Percentiles rank a stretch among this genome's conserved stretches.
Conservation (phyloP, 805 yeast species). For the Wickerhamiella slavikovae region DNA sequence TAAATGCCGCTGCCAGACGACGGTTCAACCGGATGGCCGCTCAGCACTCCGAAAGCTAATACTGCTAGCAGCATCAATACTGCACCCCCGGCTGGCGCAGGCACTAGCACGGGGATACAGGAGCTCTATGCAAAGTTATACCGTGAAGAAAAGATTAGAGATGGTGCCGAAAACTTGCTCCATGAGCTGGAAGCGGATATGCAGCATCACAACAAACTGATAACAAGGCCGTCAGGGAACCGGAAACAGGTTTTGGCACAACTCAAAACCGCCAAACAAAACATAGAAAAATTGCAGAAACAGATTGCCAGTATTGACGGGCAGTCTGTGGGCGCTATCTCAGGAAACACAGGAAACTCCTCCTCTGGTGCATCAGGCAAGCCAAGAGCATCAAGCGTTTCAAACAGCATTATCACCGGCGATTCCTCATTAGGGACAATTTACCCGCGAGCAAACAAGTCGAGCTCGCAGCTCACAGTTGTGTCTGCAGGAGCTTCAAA, state of each 20-base stretch:
- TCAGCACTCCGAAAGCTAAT: too few species aligned
- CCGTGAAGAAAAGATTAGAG: conserved; percentile 18
- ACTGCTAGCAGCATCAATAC: too few species aligned
- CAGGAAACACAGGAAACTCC: conserved; percentile 27
- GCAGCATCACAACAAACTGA: conserved; percentile 11
- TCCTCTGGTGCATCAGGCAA: conserved; percentile 27
- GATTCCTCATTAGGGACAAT: too few species aligned
- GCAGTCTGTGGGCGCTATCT: too few species aligned
- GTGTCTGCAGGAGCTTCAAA: too few species aligned
- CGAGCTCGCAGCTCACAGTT: too few species aligned
- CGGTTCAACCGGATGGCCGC: too few species aligned
- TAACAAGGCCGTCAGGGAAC: conserved; percentile 4
- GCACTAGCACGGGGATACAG: too few species aligned
- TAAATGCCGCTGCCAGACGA: too few species aligned
- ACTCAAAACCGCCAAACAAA: conserved; percentile 8
- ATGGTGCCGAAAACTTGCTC: conserved; percentile 20
- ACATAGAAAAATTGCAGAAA: conserved; percentile 5
- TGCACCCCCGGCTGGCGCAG: too few species aligned
- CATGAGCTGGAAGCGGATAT: conserved; percentile 12
- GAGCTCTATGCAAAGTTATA: conserved; percentile 16
- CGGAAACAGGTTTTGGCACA: conserved; percentile 8
- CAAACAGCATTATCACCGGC: too few species aligned
- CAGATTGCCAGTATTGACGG: conserved; percentile 28
- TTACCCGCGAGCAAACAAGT: too few species aligned
- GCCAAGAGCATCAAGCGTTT: not conserved